Evolutionary conservation across 1,139 yeast genomes (phyloP), one percentile per base, ranked within the genome.

Genomic region (Kodamaea fungicola): DNA sequence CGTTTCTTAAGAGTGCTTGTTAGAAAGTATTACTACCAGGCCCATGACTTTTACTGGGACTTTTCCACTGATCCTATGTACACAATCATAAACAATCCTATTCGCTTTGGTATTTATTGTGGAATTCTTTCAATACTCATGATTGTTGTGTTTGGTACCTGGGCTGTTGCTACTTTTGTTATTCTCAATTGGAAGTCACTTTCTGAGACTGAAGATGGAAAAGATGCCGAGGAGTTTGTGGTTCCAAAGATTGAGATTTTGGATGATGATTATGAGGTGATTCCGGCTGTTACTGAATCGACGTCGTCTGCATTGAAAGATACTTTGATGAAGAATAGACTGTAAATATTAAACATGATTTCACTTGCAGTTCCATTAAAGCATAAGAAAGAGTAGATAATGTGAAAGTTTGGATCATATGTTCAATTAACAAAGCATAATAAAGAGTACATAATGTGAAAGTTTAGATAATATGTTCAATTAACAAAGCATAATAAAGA

Each of bases 61-160:
- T 65, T 78, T 48, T 42, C 60, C 36, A 47, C 46, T 7, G 65
- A 67, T 38, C 85, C 85, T 9, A 39, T 67, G 8, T 50, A 50
- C 7, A 64, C 76, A 1, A 48, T 78, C 16, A 41, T 61, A 21
- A 51, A 55, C 10, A 64, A 73, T 42, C 84, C 84, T 2, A 55
- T 70, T 31, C 75, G 71, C 47, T 74, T 76, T 32, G 60, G 74
- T 19, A 53, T 71, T 23, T 78, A 74, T 49, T 63, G 74, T 22
- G 61, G 68, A 7, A 57, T 65, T 8, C 57, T 74, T 34, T 55
- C 74, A 9, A 49, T 68, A 25, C 38, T 57, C 0, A 57, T 73
- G 38, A 64, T 79, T 6, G 42, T 72, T 12, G 54, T 53, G n/a
- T 67, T 65, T 50, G 81, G 72, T 4, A 27, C 59, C 1, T 59